phyloP scores from a whole-genome alignment of 2,329 filamentous ascomycete species.

The Diaporthe amygdali region DNA sequence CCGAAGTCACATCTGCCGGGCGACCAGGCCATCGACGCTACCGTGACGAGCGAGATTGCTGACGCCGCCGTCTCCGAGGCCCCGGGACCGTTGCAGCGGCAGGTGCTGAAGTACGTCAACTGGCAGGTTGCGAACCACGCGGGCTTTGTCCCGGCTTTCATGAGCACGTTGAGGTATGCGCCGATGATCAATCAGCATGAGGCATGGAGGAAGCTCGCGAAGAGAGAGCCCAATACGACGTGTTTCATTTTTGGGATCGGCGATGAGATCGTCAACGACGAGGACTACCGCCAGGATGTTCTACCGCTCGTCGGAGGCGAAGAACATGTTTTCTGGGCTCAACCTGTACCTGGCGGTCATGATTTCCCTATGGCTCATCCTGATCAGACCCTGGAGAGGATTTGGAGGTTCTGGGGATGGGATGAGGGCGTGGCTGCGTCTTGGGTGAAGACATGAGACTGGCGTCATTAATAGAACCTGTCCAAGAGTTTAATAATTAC shows the following conservation, averaged over 20 bases:
- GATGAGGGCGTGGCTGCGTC: conserved; percentile 7
- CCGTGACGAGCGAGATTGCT: conserved; percentile 34
- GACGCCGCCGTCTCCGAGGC: conserved; percentile 35
- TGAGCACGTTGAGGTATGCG: conserved; percentile 60
- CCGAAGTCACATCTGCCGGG: conserved; percentile 10
- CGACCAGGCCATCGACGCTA: conserved; percentile 30
- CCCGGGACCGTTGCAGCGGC: conserved; percentile 47
- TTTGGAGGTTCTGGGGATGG: conserved; percentile 54
- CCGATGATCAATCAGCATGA: conserved; percentile 59
- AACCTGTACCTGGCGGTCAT: conserved; percentile 58
- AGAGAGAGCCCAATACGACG: conserved; percentile 44
- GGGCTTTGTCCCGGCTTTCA: conserved; percentile 66
- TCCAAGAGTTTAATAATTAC: not conserved
- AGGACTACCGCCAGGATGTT: conserved; percentile 54
- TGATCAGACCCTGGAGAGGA: conserved; percentile 46
- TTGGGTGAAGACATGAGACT: conserved; percentile 13
- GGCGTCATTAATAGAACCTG: not conserved
- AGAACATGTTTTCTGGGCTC: conserved; percentile 53
- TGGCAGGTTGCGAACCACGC: conserved; percentile 63
- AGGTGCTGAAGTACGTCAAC: conserved; percentile 56
- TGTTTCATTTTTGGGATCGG: conserved; percentile 56
- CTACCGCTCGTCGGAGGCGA: conserved; percentile 56
- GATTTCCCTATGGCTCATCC: conserved; percentile 68
- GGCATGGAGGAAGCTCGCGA: conserved; percentile 53
- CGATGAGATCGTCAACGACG: conserved; percentile 58